phyloP scores from a whole-genome alignment of 371 early-diverging fungal genomes.

The Amoeboaphelidium protococcarum region DNA sequence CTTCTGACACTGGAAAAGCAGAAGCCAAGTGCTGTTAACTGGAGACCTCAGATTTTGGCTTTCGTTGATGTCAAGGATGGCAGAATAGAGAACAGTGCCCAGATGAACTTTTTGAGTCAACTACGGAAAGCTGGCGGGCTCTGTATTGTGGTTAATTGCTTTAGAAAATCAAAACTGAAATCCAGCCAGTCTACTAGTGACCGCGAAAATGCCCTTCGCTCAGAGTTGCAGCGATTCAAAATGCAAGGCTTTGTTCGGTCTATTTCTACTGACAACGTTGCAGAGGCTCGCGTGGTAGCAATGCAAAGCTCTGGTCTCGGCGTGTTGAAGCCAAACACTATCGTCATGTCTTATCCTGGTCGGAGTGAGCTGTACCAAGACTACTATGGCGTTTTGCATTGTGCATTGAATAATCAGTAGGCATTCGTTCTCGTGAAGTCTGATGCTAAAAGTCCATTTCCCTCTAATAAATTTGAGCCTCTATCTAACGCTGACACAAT shows the following conservation, averaged over 20 bases:
- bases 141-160: conserved; percentile 3
- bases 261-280: conserved; percentile 2
- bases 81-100: not conserved
- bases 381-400: conserved; percentile 5
- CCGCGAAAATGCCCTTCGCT: not conserved
- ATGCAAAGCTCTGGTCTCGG: conserved; percentile 11
- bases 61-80: conserved; percentile 5
- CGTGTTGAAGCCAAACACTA: conserved; percentile 10
- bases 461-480: not conserved
- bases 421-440: conserved; percentile 9
- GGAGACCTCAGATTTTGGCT: conserved; percentile 11
- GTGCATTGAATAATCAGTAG: conserved; percentile 6
- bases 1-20: conserved; percentile 7
- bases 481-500: conserved; percentile 2
- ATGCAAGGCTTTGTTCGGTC: conserved; percentile 9
- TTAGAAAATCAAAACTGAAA: too few species aligned
- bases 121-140: conserved; percentile 9
- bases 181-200: too few species aligned
- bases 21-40: conserved; percentile 5
- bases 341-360: conserved; percentile 6
- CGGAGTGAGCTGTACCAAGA: not conserved
- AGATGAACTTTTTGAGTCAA: conserved; percentile 6
- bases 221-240: too few species aligned
- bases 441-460: conserved; percentile 1
- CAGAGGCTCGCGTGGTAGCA: conserved; percentile 4